Percentiles rank a stretch among this genome's conserved stretches.
These are phyloP conservation scores for Ramaria rubella DNA, from an alignment of 768 basidiomycete genomes.

Conservation along the genomic window DNA sequence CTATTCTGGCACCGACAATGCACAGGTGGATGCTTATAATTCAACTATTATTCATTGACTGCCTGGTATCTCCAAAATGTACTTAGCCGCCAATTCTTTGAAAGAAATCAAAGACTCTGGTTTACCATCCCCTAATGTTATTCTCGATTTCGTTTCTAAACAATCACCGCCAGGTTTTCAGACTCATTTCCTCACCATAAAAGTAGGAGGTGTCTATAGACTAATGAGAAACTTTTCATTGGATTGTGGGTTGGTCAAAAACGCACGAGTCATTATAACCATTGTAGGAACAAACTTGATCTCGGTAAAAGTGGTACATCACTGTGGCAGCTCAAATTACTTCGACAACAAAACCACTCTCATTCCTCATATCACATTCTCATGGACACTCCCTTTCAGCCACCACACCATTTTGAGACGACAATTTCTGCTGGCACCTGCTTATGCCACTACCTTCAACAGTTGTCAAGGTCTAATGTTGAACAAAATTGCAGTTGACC, in stretches of 20 bases:
- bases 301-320: too few relatives aligned
- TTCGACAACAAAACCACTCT: too few relatives aligned
- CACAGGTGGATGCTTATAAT: slow-evolving; percentile 32
- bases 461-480: slow-evolving; percentile 37
- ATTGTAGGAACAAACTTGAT: too few relatives aligned
- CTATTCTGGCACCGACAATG: slow-evolving; percentile 36
- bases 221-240: too few relatives aligned
- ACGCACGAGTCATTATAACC: too few relatives aligned
- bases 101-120: slow-evolving; percentile 18
- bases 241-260: too few relatives aligned
- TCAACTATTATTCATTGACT: slow-evolving; percentile 23
- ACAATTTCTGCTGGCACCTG: too few relatives aligned
- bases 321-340: too few relatives aligned
- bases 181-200: too few relatives aligned
- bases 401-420: slow-evolving; percentile 27
- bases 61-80: slow-evolving; percentile 19
- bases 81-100: slow-evolving; percentile 21
- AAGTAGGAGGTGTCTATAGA: too few relatives aligned
- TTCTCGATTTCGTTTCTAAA: too few relatives aligned
- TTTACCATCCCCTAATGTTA: slow-evolving; percentile 10
- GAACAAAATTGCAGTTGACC: slow-evolving; percentile 32
- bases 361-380: slow-evolving; percentile 25
- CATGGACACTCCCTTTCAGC: slow-evolving; percentile 14
- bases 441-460: slow-evolving; percentile 38
- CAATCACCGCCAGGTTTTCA: too few relatives aligned